These are phyloP conservation scores for Pholiota microspora DNA, from an alignment of 768 basidiomycete genomes.

Conservation along the genomic window DNA sequence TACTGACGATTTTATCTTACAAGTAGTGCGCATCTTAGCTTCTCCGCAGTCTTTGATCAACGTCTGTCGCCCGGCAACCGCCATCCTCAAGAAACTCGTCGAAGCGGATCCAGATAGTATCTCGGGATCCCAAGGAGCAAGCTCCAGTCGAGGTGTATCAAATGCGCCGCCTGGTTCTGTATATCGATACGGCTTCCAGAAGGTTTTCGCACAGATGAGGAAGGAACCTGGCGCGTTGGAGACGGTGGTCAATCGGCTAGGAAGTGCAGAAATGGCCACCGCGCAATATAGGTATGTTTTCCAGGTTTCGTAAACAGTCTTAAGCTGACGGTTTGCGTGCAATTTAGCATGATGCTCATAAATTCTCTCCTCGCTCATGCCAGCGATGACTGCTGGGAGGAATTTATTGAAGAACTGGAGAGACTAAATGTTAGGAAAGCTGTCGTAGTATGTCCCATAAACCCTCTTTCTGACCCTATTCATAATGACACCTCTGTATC, in stretches of 20 bases:
- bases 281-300: slow-evolving; percentile 69
- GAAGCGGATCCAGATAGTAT: slow-evolving; percentile 78
- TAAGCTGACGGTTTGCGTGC: slow-evolving; percentile 12
- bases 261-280: slow-evolving; percentile 83
- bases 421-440: slow-evolving; percentile 76
- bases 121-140: slow-evolving; percentile 54
- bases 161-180: slow-evolving; percentile 63
- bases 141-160: slow-evolving; percentile 59
- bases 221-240: slow-evolving; percentile 69
- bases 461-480: background rate
- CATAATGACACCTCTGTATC: slow-evolving; percentile 1
- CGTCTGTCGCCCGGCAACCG: slow-evolving; percentile 87
- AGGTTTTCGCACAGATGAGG: slow-evolving; percentile 81
- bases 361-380: slow-evolving; percentile 82
- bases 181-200: slow-evolving; percentile 80
- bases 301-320: background rate
- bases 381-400: slow-evolving; percentile 75
- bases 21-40: slow-evolving; percentile 75
- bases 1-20: slow-evolving; percentile 68
- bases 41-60: slow-evolving; percentile 80
- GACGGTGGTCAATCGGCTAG: slow-evolving; percentile 77
- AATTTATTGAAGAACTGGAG: slow-evolving; percentile 75
- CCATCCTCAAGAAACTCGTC: slow-evolving; percentile 86
- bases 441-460: slow-evolving; percentile 63
- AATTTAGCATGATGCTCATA: slow-evolving; percentile 79